phyloP scores from a whole-genome alignment of 2,329 filamentous ascomycete genomes.

The Neophaeococcomyces mojaviensis region DNA sequence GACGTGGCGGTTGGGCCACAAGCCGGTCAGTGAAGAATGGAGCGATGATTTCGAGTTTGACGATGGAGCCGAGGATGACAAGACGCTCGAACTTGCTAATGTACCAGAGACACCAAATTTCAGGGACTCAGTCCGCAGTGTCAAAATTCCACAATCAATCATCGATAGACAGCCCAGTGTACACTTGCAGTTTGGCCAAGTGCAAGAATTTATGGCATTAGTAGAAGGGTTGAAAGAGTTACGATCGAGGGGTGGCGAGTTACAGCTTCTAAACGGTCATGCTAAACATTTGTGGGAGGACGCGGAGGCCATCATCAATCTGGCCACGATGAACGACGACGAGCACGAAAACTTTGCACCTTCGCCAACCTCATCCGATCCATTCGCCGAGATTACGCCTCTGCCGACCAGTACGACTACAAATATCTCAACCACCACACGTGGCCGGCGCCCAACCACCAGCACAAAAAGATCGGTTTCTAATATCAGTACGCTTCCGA shows the following conservation, averaged over 20 bases:
- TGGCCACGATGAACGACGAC: slow-evolving; percentile 58
- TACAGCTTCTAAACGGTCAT: slow-evolving; percentile 47
- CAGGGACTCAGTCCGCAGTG: slow-evolving; percentile 26
- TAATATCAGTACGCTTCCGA: slow-evolving; percentile 18
- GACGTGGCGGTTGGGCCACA: slow-evolving; percentile 60
- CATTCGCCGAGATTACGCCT: slow-evolving; percentile 40
- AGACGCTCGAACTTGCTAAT: slow-evolving; percentile 31
- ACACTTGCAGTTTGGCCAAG: slow-evolving; percentile 56
- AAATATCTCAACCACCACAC: background rate
- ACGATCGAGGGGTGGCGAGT: slow-evolving; percentile 45
- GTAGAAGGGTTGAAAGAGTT: slow-evolving; percentile 60
- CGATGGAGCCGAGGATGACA: slow-evolving; percentile 39
- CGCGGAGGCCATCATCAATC: slow-evolving; percentile 59
- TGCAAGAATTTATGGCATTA: slow-evolving; percentile 56
- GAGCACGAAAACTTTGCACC: slow-evolving; percentile 44
- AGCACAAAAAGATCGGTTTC: slow-evolving; percentile 23
- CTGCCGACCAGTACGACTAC: background rate
- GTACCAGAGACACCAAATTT: slow-evolving; percentile 10
- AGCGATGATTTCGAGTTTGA: slow-evolving; percentile 62
- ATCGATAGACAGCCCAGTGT: slow-evolving; percentile 59
- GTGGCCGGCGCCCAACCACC: slow-evolving; percentile 19
- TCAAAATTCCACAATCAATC: slow-evolving; percentile 53
- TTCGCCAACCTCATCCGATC: slow-evolving; percentile 51
- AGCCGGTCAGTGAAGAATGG: slow-evolving; percentile 61
- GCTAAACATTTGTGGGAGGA: slow-evolving; percentile 54